phyloP scores from a whole-genome alignment of 306 rosid genomes.

The Dalbergia cultrata region DNA sequence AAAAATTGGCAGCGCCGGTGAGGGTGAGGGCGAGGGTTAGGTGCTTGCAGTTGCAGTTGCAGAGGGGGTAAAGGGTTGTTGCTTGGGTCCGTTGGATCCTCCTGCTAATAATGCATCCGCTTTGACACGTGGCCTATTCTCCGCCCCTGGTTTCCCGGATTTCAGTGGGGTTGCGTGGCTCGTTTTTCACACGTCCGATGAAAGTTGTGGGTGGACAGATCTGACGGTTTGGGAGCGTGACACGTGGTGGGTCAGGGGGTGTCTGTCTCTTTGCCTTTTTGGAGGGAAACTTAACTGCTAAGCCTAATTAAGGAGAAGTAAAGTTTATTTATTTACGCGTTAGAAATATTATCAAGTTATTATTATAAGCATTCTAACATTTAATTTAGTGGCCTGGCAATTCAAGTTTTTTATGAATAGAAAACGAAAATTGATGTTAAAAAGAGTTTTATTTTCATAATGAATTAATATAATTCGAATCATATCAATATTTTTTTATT shows the following conservation, averaged over 20 bases:
- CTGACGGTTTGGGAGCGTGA: neutral
- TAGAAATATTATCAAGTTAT: no score
- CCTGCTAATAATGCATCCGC: slow-evolving; percentile 54
- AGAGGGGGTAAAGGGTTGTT: no score
- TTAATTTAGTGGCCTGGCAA: no score
- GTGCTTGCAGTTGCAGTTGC: no score
- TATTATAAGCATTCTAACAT: no score
- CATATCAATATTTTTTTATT: no score
- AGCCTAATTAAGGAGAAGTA: neutral
- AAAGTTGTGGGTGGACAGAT: neutral
- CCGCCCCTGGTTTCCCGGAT: slow-evolving; percentile 45
- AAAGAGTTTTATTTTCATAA: no score
- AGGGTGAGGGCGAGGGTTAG: no score
- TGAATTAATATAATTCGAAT: no score
- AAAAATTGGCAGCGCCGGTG: neutral
- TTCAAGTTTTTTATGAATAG: no score
- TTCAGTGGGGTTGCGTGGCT: slow-evolving; percentile 38
- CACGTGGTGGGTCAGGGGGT: slow-evolving; percentile 20
- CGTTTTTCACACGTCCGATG: slow-evolving; percentile 26
- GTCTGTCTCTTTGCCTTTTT: neutral
- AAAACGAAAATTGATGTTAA: no score
- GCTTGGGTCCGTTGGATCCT: neutral
- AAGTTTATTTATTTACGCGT: neutral
- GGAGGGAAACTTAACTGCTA: slow-evolving; percentile 6
- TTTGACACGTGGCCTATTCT: slow-evolving; percentile 49